Evolutionary conservation across 2,329 filamentous ascomycete species (phyloP).

Genomic region (Cryphonectria parasitica): DNA sequence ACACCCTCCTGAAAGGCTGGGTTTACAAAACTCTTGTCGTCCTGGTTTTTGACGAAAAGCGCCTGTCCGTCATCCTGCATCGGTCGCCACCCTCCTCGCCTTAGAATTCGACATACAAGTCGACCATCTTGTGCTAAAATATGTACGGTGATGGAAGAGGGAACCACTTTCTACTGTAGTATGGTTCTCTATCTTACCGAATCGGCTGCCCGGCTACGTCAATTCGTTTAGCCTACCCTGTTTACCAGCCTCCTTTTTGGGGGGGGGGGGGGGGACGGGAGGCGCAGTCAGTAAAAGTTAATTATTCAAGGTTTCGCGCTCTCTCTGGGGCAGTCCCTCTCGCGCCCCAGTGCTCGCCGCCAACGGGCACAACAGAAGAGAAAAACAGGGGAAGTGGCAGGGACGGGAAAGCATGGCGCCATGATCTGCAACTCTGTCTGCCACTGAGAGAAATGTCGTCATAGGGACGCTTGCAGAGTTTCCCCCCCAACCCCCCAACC

Average conservation of each 20-base stretch:
- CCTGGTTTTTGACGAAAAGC: not conserved
- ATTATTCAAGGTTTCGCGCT: not conserved
- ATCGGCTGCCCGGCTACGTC: slow-evolving; percentile 8
- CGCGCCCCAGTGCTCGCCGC: not conserved
- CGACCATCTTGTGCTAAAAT: not conserved
- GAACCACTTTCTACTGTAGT: not conserved
- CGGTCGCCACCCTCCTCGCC: not conserved
- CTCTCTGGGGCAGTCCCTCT: not conserved
- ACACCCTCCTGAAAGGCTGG: not conserved
- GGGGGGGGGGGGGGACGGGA: too few relatives aligned
- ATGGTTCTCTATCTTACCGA: not conserved
- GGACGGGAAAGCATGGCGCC: not conserved
- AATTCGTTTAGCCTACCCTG: not conserved
- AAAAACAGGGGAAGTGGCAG: not conserved
- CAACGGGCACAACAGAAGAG: not conserved
- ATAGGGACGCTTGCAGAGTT: not conserved
- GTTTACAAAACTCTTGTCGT: not conserved
- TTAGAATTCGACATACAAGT: not conserved
- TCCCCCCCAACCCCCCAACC: not conserved
- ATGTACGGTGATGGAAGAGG: not conserved
- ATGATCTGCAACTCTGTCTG: slow-evolving; percentile 10
- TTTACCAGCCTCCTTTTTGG: not conserved
- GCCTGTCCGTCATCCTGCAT: not conserved
- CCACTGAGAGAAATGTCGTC: slow-evolving; percentile 3
- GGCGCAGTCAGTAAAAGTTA: not conserved